Evolutionary conservation across 352 stramenopile genomes (phyloP).

Genomic region (Pythium plurisporium): DNA sequence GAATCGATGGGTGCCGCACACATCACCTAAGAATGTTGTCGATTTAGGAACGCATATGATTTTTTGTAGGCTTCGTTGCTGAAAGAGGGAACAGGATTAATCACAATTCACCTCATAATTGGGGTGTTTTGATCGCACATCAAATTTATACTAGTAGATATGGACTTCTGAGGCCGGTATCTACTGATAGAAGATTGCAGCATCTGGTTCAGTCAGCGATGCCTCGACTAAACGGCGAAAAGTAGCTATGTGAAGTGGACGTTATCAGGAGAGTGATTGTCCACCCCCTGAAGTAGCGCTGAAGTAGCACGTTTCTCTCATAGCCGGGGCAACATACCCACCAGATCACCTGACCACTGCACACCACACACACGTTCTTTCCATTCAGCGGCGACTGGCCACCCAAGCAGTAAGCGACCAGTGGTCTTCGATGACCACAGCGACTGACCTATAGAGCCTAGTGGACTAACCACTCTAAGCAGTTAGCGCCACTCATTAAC

Average conservation of each 20-base stretch:
- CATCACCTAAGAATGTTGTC: no score
- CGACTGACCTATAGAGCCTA: no score
- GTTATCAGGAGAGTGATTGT: constrained; percentile 13
- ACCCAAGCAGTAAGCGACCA: no score
- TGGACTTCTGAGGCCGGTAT: background rate
- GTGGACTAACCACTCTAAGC: no score
- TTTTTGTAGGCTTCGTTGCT: background rate
- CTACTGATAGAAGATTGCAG: constrained; percentile 4
- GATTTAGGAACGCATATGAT: background rate
- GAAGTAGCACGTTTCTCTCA: background rate
- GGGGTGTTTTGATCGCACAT: background rate
- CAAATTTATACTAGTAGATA: background rate
- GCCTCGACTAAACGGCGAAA: constrained; percentile 13
- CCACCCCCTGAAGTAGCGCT: background rate
- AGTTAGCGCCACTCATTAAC: no score
- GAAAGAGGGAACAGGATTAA: constrained; percentile 1
- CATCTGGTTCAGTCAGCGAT: background rate
- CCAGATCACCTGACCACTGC: background rate
- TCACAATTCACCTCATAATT: constrained; percentile 1
- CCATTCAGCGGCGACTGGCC: no score
- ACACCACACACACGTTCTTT: background rate
- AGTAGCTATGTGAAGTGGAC: constrained; percentile 20
- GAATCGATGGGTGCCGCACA: no score
- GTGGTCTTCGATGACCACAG: no score
- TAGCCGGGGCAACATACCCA: background rate